phyloP scores from a whole-genome alignment of 768 basidiomycete genomes.

The Mycena metata region DNA sequence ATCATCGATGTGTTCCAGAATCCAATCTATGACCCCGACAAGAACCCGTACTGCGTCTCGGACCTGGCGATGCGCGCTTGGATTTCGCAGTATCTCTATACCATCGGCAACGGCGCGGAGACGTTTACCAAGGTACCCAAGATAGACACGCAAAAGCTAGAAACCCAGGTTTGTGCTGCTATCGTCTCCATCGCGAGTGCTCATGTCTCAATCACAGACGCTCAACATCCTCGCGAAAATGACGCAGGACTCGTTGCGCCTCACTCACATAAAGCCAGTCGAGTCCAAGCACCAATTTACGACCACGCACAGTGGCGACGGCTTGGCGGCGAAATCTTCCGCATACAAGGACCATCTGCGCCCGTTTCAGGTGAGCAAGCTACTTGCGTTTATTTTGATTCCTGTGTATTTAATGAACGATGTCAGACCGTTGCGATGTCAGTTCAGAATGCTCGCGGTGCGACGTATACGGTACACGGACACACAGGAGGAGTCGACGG shows the following conservation, averaged over 20 bases:
- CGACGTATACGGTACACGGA: slow-evolving; percentile 56
- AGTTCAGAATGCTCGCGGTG: slow-evolving; percentile 45
- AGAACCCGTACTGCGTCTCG: slow-evolving; percentile 44
- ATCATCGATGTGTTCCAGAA: slow-evolving; percentile 54
- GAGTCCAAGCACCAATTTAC: slow-evolving; percentile 58
- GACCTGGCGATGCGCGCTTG: slow-evolving; percentile 63
- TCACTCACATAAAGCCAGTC: slow-evolving; percentile 63
- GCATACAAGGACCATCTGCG: slow-evolving; percentile 55
- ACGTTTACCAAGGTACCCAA: slow-evolving; percentile 56
- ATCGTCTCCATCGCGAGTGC: not conserved
- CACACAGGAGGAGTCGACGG: slow-evolving; percentile 60
- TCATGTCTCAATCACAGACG: slow-evolving; percentile 39
- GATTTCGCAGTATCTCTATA: slow-evolving; percentile 62
- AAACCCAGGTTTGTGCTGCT: slow-evolving; percentile 45
- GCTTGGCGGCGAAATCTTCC: slow-evolving; percentile 48
- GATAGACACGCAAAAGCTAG: slow-evolving; percentile 60
- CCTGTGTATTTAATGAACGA: not conserved
- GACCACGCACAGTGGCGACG: slow-evolving; percentile 38
- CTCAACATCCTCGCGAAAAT: slow-evolving; percentile 62
- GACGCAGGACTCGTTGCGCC: slow-evolving; percentile 58
- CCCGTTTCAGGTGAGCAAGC: slow-evolving; percentile 52
- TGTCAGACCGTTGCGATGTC: slow-evolving; percentile 48
- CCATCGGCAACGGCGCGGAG: slow-evolving; percentile 56
- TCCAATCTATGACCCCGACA: slow-evolving; percentile 50
- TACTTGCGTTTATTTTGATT: not conserved